Evolutionary conservation across 2,329 filamentous ascomycete species (phyloP).

Genomic region (Ophiostoma montium): DNA sequence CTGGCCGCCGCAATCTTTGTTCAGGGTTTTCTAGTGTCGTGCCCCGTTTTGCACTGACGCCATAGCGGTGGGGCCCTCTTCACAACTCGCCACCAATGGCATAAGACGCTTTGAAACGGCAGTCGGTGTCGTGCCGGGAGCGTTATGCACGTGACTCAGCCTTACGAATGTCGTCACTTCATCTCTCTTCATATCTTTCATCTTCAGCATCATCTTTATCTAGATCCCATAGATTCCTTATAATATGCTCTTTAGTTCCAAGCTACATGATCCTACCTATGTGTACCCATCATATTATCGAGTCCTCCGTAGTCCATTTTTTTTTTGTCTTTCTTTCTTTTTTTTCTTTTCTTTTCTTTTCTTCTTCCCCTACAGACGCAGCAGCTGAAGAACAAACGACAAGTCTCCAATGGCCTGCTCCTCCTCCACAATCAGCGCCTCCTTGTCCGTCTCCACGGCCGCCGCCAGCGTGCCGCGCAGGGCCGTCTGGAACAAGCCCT

Average conservation of each 20-base stretch:
- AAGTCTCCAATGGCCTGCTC: slow-evolving; percentile 37
- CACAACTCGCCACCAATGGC: slow-evolving; percentile 3
- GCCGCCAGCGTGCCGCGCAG: slow-evolving; percentile 63
- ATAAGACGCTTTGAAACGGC: slow-evolving; percentile 8
- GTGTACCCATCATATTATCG: too few species aligned
- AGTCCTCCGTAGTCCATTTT: background rate
- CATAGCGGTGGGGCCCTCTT: slow-evolving; percentile 1
- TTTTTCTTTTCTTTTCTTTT: background rate
- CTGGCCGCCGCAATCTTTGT: background rate
- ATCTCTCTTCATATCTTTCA: background rate
- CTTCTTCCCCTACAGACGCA: slow-evolving; percentile 4
- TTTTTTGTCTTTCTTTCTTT: background rate
- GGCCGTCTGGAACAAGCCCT: slow-evolving; percentile 57
- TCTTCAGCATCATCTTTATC: background rate
- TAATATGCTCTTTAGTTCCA: too few species aligned
- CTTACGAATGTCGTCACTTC: background rate
- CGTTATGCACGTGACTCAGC: background rate
- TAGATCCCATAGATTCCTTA: too few species aligned
- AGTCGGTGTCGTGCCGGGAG: slow-evolving; percentile 1
- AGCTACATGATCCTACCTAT: too few species aligned
- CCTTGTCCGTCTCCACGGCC: slow-evolving; percentile 35
- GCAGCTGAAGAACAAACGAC: slow-evolving; percentile 13
- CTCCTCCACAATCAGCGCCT: slow-evolving; percentile 59
- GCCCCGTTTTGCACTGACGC: slow-evolving; percentile 12
- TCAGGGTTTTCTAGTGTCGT: background rate